Conservation (phyloP, 1,284 basidiomycete genomes). For the Volvariella surrecta region DNA sequence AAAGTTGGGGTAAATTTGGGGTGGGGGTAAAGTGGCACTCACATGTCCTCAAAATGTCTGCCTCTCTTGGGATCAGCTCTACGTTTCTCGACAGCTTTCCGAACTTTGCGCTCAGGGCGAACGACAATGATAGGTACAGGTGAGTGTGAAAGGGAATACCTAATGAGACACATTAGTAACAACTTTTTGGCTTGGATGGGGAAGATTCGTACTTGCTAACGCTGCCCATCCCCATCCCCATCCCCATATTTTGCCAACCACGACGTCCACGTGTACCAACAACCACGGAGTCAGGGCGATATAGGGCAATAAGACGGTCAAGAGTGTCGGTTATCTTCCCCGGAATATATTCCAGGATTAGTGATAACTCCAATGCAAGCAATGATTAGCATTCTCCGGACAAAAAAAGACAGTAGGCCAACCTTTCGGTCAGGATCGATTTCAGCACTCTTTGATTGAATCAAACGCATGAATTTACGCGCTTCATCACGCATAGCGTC, state of each 20-base stretch:
- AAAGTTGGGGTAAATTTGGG: no score
- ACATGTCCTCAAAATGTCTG: slow-evolving; percentile 59
- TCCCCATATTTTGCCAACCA: slow-evolving; percentile 22
- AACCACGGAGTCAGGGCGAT: slow-evolving; percentile 90
- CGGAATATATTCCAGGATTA: slow-evolving; percentile 92
- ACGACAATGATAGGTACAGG: slow-evolving; percentile 92
- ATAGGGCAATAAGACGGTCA: slow-evolving; percentile 89
- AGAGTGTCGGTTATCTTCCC: slow-evolving; percentile 86
- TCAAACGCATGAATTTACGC: slow-evolving; percentile 69
- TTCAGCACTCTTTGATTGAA: slow-evolving; percentile 79
- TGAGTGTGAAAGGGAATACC: slow-evolving; percentile 83
- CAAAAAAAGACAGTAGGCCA: slow-evolving; percentile 9
- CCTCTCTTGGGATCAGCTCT: slow-evolving; percentile 80
- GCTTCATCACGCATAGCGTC: slow-evolving; percentile 86
- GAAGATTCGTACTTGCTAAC: slow-evolving; percentile 41
- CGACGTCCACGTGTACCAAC: slow-evolving; percentile 84
- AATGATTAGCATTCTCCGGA: neutral
- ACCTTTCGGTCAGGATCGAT: slow-evolving; percentile 75
- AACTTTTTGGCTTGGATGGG: slow-evolving; percentile 7
- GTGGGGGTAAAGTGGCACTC: neutral
- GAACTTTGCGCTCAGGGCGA: slow-evolving; percentile 79
- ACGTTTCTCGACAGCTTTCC: slow-evolving; percentile 74
- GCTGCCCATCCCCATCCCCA: slow-evolving; percentile 51
- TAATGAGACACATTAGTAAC: slow-evolving; percentile 4
- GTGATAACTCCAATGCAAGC: slow-evolving; percentile 53